Evolutionary conservation across 2,329 filamentous ascomycete species (phyloP).

Genomic region (Fusarium temperatum): DNA sequence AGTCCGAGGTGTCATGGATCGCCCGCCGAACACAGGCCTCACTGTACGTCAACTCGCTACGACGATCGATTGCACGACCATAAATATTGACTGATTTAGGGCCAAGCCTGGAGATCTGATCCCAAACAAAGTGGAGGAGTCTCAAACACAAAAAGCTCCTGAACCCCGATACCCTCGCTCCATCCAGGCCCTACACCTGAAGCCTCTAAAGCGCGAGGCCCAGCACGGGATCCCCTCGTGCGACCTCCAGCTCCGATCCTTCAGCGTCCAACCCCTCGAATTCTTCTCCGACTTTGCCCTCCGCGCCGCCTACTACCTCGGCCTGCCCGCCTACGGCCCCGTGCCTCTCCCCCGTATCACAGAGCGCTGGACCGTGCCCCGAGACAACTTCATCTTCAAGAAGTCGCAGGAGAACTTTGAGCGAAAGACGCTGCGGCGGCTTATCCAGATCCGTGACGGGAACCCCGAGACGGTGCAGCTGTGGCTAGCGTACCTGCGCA

Average conservation of each 20-base stretch:
- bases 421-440: slow-evolving; percentile 81
- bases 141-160: slow-evolving; percentile 19
- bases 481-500: slow-evolving; percentile 92
- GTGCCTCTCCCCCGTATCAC: slow-evolving; percentile 85
- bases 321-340: slow-evolving; percentile 85
- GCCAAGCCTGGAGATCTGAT: slow-evolving; percentile 25
- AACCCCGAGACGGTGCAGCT: slow-evolving; percentile 87
- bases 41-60: slow-evolving; percentile 36
- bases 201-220: slow-evolving; percentile 79
- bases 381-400: slow-evolving; percentile 91
- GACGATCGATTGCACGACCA: background rate
- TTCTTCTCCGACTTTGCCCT: slow-evolving; percentile 96
- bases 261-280: slow-evolving; percentile 87
- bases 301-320: slow-evolving; percentile 92
- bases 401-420: slow-evolving; percentile 99
- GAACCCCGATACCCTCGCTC: slow-evolving; percentile 73
- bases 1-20: slow-evolving; percentile 39
- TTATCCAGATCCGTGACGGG: slow-evolving; percentile 94
- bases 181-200: slow-evolving; percentile 86
- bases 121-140: slow-evolving; percentile 22
- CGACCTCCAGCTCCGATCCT: slow-evolving; percentile 93
- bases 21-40: slow-evolving; percentile 39
- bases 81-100: slow-evolving; percentile 22
- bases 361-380: slow-evolving; percentile 94
- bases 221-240: slow-evolving; percentile 83